Conservation (phyloP, 116 monocot species). For the Dioscorea cayenensis region DNA sequence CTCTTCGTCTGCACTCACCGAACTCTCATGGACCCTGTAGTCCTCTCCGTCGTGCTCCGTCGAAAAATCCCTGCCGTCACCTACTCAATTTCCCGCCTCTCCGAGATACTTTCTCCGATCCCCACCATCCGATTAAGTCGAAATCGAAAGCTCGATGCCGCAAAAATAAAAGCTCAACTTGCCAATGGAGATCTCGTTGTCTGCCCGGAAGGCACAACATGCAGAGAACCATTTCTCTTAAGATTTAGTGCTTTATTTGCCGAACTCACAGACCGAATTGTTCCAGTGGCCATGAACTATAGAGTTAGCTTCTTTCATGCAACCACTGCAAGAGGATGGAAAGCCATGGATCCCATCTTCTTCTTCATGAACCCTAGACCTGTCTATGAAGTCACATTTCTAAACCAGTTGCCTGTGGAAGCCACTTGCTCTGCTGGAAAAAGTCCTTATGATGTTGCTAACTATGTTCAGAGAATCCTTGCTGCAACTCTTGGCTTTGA, state of each 20-base stretch:
- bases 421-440: slow-evolving; percentile 65
- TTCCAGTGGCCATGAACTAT: slow-evolving; percentile 94
- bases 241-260: slow-evolving; percentile 83
- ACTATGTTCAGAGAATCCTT: slow-evolving; percentile 72
- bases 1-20: slow-evolving; percentile 97
- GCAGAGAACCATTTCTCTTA: slow-evolving; percentile 81
- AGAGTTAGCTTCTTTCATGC: slow-evolving; percentile 80
- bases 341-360: slow-evolving; percentile 82
- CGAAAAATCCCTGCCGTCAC: slow-evolving; percentile 69
- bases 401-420: slow-evolving; percentile 60
- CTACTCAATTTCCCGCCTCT: slow-evolving; percentile 82
- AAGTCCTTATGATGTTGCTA: slow-evolving; percentile 67
- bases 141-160: slow-evolving; percentile 43
- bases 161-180: slow-evolving; percentile 29
- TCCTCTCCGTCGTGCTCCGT: slow-evolving; percentile 52
- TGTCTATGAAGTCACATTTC: slow-evolving; percentile 78
- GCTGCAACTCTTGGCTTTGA: slow-evolving; percentile 74
- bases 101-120: slow-evolving; percentile 81
- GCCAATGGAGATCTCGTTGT: slow-evolving; percentile 57
- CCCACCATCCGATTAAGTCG: slow-evolving; percentile 49
- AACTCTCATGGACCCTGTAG: slow-evolving; percentile 89
- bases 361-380: slow-evolving; percentile 96
- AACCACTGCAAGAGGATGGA: slow-evolving; percentile 89
- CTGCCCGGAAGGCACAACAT: slow-evolving; percentile 92
- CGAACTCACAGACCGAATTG: slow-evolving; percentile 80